phyloP scores from a whole-genome alignment of 2,329 filamentous ascomycete species.

The Phyllosticta paracitricarpa region DNA sequence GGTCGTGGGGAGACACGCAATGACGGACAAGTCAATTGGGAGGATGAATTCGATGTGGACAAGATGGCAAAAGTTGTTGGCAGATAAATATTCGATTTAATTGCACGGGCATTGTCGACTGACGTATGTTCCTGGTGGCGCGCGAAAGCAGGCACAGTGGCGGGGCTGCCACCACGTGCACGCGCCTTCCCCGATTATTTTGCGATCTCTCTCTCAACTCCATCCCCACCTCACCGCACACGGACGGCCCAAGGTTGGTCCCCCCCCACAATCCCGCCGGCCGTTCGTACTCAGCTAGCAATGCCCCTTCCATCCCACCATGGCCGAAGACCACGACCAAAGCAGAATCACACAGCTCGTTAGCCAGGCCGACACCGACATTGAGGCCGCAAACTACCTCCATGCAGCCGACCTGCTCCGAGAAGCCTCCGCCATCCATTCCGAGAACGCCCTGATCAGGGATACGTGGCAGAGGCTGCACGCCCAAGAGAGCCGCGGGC shows the following conservation, averaged over 20 bases:
- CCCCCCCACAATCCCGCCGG: not conserved
- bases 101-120: too few species aligned
- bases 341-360: constrained; percentile 6
- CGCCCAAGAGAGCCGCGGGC: constrained; percentile 27
- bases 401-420: constrained; percentile 33
- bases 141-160: not conserved
- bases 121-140: not conserved
- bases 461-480: constrained; percentile 31
- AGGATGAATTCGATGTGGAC: too few species aligned
- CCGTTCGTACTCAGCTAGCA: not conserved
- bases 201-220: not conserved
- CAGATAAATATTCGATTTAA: too few species aligned
- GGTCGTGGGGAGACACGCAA: not conserved
- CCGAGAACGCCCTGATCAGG: constrained; percentile 31
- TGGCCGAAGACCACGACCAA: constrained; percentile 3
- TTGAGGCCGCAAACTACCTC: constrained; percentile 21
- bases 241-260: not conserved
- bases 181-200: not conserved
- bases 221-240: not conserved
- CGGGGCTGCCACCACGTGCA: not conserved
- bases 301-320: constrained; percentile 2
- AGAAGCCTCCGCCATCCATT: constrained; percentile 35
- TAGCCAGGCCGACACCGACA: constrained; percentile 12
- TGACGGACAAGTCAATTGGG: not conserved
- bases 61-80: too few species aligned